Base-by-base conservation (phyloP, 345 rosid species). In the Salix udensis region DNA sequence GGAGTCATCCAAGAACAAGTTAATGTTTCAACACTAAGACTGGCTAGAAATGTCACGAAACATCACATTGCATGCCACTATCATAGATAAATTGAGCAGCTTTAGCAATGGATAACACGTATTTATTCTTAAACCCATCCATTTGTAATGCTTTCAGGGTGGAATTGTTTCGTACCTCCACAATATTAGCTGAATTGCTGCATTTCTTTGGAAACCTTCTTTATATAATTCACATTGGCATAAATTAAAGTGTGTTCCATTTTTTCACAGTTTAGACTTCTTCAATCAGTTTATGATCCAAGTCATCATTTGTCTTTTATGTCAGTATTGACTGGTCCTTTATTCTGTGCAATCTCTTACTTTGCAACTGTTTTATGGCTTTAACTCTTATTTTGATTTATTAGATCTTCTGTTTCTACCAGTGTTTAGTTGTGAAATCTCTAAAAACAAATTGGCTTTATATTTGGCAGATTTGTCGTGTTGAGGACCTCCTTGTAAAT, bases 401-500 rank as follows among this genome's bases (percentile, higher is more conserved):
- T 52, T 46, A 26, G 74, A 46, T 58, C 31, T 21, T 23, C 24
- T 61, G 13, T 34, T 46, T 71, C 15, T 39, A 19, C 26, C 16
- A 19, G 9, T 71, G 53, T 30, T 65, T 62, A 66, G 30, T 1
- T 31, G 5, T n/a, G 26, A 9, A 34, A 15, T 23, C 53, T 39
- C 65, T 64, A 7, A 66, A 73, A 65, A 19, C 26, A 34, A 28
- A 81, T 21, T 65, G 62, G 60, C 66, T 30, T 66, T 37, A 67
- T 64, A 72, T 66, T 80, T 81, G 50, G 24, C 85, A 95, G 98
- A 93, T 95, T 74, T 95, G 97, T 77, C 93, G 98, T 19, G 98
- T 95, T 70, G 98, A 95, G 86, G 98, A 91, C 82, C 85, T 96
- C 84, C 92, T 93, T 77, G 97, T 96, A 72, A 87, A 83, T 85